Conservation (phyloP, 83 land plant species). For the Picea abies region DNA sequence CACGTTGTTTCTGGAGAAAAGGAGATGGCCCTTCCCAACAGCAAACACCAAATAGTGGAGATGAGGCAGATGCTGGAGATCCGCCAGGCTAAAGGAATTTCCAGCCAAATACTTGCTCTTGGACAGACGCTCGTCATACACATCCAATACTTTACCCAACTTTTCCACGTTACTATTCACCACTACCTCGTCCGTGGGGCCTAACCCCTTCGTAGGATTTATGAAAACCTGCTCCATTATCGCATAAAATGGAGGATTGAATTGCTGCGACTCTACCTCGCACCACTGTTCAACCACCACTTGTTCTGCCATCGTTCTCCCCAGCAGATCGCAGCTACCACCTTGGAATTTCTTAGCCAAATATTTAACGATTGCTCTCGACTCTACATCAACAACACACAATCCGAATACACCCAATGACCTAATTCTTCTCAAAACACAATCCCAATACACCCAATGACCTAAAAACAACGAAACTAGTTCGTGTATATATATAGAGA, state of each 20-base stretch:
- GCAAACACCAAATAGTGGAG: slow-evolving; percentile 27
- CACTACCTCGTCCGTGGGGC: slow-evolving; percentile 30
- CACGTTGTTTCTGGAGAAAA: slow-evolving; percentile 47
- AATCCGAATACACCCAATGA: not conserved
- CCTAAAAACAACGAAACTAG: not conserved
- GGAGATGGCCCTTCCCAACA: slow-evolving; percentile 20
- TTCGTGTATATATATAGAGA: not conserved
- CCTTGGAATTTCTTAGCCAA: slow-evolving; percentile 41
- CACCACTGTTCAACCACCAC: slow-evolving; percentile 74
- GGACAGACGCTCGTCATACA: slow-evolving; percentile 41
- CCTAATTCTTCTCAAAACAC: no score
- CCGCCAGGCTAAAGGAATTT: slow-evolving; percentile 46
- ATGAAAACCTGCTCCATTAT: slow-evolving; percentile 11
- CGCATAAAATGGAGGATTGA: slow-evolving; percentile 32
- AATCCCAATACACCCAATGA: not conserved
- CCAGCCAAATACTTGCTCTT: slow-evolving; percentile 43
- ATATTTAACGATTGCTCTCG: slow-evolving; percentile 70
- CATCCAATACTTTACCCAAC: slow-evolving; percentile 45
- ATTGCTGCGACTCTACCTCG: slow-evolving; percentile 70
- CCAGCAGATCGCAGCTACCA: slow-evolving; percentile 38
- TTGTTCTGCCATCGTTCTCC: slow-evolving; percentile 21
- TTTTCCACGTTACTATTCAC: slow-evolving; percentile 35
- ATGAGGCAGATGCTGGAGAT: slow-evolving; percentile 41
- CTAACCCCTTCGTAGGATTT: slow-evolving; percentile 18
- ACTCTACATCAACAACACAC: slow-evolving; percentile 40